A percentile compares a stretch with the other conserved stretches of the same genome.
phyloP scores from a whole-genome alignment of 345 rosid genomes.

The Euphorbia lathyris region DNA sequence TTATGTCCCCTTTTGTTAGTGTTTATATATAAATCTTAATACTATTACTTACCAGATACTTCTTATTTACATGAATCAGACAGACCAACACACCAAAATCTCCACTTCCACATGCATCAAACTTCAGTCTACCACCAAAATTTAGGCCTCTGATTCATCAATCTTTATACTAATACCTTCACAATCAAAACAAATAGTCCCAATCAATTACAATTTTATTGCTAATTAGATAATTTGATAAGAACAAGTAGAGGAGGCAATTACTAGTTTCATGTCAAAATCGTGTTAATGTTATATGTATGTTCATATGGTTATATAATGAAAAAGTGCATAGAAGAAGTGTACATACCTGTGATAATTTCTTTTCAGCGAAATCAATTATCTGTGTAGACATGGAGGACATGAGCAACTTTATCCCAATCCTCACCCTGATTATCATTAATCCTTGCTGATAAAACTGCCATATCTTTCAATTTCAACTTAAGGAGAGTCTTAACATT shows the following conservation, averaged over 20 bases:
- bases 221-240: not conserved
- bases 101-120: not conserved
- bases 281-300: no score
- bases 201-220: not conserved
- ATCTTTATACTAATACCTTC: not conserved
- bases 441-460: conserved; percentile 8
- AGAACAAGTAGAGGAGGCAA: no score
- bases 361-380: not conserved
- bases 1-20: conserved; percentile 1
- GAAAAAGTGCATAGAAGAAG: not conserved
- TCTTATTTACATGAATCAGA: not conserved
- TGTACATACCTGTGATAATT: not conserved
- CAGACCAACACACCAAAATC: not conserved
- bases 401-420: conserved; percentile 15
- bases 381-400: not conserved
- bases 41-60: not conserved
- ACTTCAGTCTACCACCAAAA: not conserved
- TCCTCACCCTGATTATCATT: conserved; percentile 8
- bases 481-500: conserved; percentile 6
- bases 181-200: conserved; percentile 4
- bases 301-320: no score
- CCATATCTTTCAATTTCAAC: conserved; percentile 14
- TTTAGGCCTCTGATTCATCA: not conserved
- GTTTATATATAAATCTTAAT: not conserved
- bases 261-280: no score